Evolutionary conservation across 805 yeast genomes (phyloP).

Genomic region (Starmerella riodocensis): DNA sequence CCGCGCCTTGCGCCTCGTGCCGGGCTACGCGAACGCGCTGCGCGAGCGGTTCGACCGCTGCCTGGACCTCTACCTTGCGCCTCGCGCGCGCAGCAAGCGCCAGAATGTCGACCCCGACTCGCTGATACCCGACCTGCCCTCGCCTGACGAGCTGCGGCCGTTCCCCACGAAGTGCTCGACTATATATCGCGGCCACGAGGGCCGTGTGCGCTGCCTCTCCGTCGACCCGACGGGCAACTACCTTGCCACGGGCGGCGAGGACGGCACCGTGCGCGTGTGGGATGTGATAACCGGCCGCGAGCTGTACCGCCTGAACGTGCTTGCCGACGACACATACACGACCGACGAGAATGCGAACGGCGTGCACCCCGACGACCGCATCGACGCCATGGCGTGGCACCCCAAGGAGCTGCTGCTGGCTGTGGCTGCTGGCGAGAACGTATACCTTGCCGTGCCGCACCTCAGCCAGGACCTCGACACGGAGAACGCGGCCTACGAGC

Average conservation of each 20-base stretch:
- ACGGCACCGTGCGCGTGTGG: constrained; percentile 93
- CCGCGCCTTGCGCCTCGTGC: constrained; percentile 74
- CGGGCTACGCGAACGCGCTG: constrained; percentile 74
- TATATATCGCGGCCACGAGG: constrained; percentile 68
- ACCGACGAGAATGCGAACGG: constrained; percentile 20
- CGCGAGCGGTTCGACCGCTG: constrained; percentile 91
- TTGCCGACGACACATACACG: constrained; percentile 27
- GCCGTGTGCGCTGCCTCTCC: constrained; percentile 65
- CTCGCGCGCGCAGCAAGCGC: constrained; percentile 83
- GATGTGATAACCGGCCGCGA: constrained; percentile 92
- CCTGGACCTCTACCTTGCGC: constrained; percentile 86
- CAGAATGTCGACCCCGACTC: constrained; percentile 92
- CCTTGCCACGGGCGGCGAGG: constrained; percentile 97
- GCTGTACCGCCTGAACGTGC: constrained; percentile 42
- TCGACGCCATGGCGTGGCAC: constrained; percentile 62
- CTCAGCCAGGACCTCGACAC: constrained; percentile 66
- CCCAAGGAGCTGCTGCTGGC: constrained; percentile 67
- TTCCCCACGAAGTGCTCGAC: constrained; percentile 90
- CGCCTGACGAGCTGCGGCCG: constrained; percentile 91
- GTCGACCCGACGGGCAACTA: constrained; percentile 84
- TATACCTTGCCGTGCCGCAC: constrained; percentile 76
- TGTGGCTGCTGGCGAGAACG: constrained; percentile 65
- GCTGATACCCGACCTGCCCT: constrained; percentile 87
- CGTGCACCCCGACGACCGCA: constrained; percentile 35
- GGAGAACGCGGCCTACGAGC: constrained; percentile 66